phyloP scores from a whole-genome alignment of 2,329 filamentous ascomycete species.

The Clonostachys byssicola region DNA sequence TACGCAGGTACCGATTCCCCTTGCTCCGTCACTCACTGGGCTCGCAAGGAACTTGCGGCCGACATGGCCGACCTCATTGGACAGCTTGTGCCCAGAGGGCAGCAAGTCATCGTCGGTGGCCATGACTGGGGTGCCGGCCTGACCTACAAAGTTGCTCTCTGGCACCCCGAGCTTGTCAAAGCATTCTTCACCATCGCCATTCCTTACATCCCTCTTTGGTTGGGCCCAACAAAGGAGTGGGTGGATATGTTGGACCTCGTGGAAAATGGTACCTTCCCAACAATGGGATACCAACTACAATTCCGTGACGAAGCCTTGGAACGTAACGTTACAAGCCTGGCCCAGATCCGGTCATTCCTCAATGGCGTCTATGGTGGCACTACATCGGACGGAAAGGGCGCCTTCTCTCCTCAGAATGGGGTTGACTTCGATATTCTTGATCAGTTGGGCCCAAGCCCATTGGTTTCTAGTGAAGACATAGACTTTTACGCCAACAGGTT shows the following conservation, averaged over 20 bases:
- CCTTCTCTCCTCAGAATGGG: conserved; percentile 54
- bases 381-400: conserved; percentile 43
- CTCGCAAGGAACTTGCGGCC: conserved; percentile 61
- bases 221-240: conserved; percentile 27
- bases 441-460: conserved; percentile 53
- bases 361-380: conserved; percentile 62
- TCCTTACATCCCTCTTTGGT: conserved; percentile 53
- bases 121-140: conserved; percentile 81
- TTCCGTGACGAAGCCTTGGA: conserved; percentile 61
- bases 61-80: conserved; percentile 67
- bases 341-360: conserved; percentile 61
- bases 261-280: conserved; percentile 44
- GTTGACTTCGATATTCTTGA: conserved; percentile 55
- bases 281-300: conserved; percentile 74
- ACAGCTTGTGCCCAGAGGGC: conserved; percentile 29
- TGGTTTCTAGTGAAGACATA: conserved; percentile 63
- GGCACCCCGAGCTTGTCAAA: conserved; percentile 62
- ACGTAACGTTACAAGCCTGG: conserved; percentile 41
- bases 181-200: conserved; percentile 73
- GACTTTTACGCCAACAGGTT: conserved; percentile 73
- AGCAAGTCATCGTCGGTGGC: conserved; percentile 66
- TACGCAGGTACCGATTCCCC: conserved; percentile 71
- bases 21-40: conserved; percentile 53
- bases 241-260: conserved; percentile 51
- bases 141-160: conserved; percentile 65